These are phyloP conservation scores for Xerocomus potaroensis DNA, from an alignment of 768 basidiomycete genomes.

Conservation along the genomic window DNA sequence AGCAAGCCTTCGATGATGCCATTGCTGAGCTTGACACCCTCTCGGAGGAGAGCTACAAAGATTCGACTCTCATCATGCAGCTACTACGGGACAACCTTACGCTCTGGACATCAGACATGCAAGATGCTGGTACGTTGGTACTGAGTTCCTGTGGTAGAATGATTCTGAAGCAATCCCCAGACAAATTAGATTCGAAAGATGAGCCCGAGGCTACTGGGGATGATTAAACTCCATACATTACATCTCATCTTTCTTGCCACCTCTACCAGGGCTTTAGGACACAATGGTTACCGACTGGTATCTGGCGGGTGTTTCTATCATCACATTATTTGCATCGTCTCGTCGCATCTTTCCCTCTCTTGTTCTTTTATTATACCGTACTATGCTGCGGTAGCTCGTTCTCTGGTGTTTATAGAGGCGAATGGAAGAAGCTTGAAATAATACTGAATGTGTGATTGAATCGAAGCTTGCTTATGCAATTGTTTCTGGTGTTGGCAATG, in stretches of 20 bases:
- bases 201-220: slow-evolving; percentile 63
- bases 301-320: slow-evolving; percentile 15
- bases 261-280: slow-evolving; percentile 14
- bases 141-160: slow-evolving; percentile 4
- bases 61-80: slow-evolving; percentile 97
- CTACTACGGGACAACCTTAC: slow-evolving; percentile 95
- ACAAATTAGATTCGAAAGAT: slow-evolving; percentile 72
- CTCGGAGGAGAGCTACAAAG: slow-evolving; percentile 99
- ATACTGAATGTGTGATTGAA: too few species aligned
- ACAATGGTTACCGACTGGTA: slow-evolving; percentile 10
- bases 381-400: slow-evolving; percentile 29
- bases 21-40: slow-evolving; percentile 99
- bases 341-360: slow-evolving; percentile 28
- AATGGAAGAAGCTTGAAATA: slow-evolving; percentile 33
- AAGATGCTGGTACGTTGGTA: slow-evolving; percentile 70
- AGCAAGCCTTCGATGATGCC: slow-evolving; percentile 98
- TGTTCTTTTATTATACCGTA: slow-evolving; percentile 37
- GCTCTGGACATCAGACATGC: slow-evolving; percentile 98
- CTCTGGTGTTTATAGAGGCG: slow-evolving; percentile 29
- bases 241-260: slow-evolving; percentile 9
- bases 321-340: slow-evolving; percentile 31
- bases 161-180: slow-evolving; percentile 35
- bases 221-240: slow-evolving; percentile 43
- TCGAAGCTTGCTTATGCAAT: too few species aligned
- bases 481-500: slow-evolving; percentile 13